A percentile compares a stretch with the other conserved stretches of the same genome.
phyloP scores from a whole-genome alignment of 306 rosid genomes.

The Lithocarpus polystachyus region DNA sequence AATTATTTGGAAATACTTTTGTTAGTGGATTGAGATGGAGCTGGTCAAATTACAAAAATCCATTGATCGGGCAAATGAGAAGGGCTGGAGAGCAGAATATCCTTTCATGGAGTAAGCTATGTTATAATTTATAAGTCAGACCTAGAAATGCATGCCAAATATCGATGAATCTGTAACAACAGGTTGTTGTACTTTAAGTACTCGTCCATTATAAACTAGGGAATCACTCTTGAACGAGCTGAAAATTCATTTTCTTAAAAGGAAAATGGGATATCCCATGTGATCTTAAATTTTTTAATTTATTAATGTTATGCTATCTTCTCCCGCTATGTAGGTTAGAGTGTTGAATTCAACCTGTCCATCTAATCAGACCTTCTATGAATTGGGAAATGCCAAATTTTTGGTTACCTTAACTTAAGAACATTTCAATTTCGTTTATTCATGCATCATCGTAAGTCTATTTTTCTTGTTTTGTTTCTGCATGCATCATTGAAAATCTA shows the following conservation, averaged over 20 bases:
- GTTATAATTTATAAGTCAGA: conserved; percentile 9
- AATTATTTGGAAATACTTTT: conserved; percentile 8
- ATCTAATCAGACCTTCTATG: neutral
- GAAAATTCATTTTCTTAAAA: neutral
- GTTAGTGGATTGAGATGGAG: conserved; percentile 73
- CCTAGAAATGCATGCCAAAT: neutral
- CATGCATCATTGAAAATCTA: no score
- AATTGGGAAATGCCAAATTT: neutral
- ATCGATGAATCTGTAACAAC: neutral
- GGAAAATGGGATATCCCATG: neutral
- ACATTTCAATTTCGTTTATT: no score
- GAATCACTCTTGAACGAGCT: neutral
- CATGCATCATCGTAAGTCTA: no score
- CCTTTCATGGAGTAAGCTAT: conserved; percentile 37
- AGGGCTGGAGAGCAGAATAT: conserved; percentile 91
- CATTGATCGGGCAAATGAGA: conserved; percentile 79
- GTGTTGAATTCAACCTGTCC: neutral
- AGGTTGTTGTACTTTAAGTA: neutral
- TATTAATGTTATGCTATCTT: neutral
- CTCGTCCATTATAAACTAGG: neutral
- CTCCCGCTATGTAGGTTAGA: no score
- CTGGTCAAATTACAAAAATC: conserved; percentile 52
- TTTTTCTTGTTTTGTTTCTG: no score
- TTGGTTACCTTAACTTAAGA: no score
- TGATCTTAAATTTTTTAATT: neutral